Evolutionary conservation across 805 yeast species (phyloP).

Genomic region (Candida odintsovae): DNA sequence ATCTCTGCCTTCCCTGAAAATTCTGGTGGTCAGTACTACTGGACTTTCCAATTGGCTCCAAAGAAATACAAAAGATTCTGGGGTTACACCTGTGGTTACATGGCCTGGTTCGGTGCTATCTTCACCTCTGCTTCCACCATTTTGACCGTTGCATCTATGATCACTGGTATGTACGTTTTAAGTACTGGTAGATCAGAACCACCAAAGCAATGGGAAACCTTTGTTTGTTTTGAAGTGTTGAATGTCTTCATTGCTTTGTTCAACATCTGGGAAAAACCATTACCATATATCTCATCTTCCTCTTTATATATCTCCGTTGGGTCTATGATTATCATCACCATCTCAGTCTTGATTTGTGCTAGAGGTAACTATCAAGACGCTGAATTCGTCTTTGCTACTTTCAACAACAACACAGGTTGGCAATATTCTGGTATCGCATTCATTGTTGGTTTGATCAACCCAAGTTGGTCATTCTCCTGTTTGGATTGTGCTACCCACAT

Average conservation of each 20-base stretch:
- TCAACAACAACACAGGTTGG: conserved; percentile 56
- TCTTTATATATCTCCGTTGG: conserved; percentile 45
- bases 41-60: conserved; percentile 50
- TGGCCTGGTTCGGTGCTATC: conserved; percentile 56
- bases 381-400: conserved; percentile 45
- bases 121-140: conserved; percentile 56
- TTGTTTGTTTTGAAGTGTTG: conserved; percentile 40
- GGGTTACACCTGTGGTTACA: conserved; percentile 50
- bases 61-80: conserved; percentile 27
- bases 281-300: conserved; percentile 41
- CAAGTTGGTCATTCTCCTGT: conserved; percentile 63
- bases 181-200: conserved; percentile 27
- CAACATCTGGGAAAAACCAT: conserved; percentile 42
- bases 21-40: conserved; percentile 53
- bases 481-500: conserved; percentile 65
- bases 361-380: conserved; percentile 45
- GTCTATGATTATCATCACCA: conserved; percentile 46
- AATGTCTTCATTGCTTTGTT: conserved; percentile 37
- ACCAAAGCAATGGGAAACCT: conserved; percentile 45
- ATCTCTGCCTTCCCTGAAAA: conserved; percentile 43
- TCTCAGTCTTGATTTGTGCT: conserved; percentile 45
- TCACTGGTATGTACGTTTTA: conserved; percentile 44
- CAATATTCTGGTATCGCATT: conserved; percentile 48
- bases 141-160: conserved; percentile 42
- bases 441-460: conserved; percentile 57